Conservation (phyloP, 2,329 filamentous ascomycete genomes). For the Plectosphaerella plurivora region DNA sequence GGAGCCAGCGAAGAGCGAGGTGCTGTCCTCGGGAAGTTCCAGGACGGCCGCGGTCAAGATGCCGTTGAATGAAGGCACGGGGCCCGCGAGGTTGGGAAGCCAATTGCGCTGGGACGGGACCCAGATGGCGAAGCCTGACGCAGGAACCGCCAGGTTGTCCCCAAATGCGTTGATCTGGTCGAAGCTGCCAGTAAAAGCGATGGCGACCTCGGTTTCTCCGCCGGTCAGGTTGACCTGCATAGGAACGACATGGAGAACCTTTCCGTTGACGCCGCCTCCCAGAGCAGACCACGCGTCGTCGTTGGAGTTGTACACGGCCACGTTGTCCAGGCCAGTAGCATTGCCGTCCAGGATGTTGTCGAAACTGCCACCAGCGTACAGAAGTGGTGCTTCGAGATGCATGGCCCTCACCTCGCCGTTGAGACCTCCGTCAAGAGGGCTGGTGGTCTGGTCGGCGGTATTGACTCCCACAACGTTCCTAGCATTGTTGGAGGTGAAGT, state of each 20-base stretch:
- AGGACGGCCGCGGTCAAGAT: slow-evolving; percentile 65
- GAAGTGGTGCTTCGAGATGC: slow-evolving; percentile 56
- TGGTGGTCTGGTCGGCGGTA: slow-evolving; percentile 54
- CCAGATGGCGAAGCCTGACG: slow-evolving; percentile 84
- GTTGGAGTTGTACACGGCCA: slow-evolving; percentile 70
- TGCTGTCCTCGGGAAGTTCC: slow-evolving; percentile 52
- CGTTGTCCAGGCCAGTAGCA: slow-evolving; percentile 62
- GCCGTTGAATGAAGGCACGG: slow-evolving; percentile 65
- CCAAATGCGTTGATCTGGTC: slow-evolving; percentile 65
- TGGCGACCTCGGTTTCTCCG: slow-evolving; percentile 63
- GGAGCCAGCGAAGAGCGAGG: slow-evolving; percentile 76
- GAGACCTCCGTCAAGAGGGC: slow-evolving; percentile 66
- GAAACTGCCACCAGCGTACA: slow-evolving; percentile 86
- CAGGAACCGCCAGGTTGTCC: slow-evolving; percentile 54
- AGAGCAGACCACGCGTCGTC: slow-evolving; percentile 71
- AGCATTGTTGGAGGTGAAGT: slow-evolving; percentile 66
- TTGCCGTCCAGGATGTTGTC: slow-evolving; percentile 63
- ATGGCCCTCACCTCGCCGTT: slow-evolving; percentile 74
- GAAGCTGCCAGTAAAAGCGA: slow-evolving; percentile 81
- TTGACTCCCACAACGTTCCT: slow-evolving; percentile 75
- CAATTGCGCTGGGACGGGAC: slow-evolving; percentile 81
- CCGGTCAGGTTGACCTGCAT: slow-evolving; percentile 74
- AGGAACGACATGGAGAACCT: slow-evolving; percentile 69
- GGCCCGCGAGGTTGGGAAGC: slow-evolving; percentile 71
- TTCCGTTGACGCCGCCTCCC: slow-evolving; percentile 80